A percentile compares a stretch with the other conserved stretches of the same genome.
Conservation (phyloP, 306 rosid genomes). For the Fragaria vesca region DNA sequence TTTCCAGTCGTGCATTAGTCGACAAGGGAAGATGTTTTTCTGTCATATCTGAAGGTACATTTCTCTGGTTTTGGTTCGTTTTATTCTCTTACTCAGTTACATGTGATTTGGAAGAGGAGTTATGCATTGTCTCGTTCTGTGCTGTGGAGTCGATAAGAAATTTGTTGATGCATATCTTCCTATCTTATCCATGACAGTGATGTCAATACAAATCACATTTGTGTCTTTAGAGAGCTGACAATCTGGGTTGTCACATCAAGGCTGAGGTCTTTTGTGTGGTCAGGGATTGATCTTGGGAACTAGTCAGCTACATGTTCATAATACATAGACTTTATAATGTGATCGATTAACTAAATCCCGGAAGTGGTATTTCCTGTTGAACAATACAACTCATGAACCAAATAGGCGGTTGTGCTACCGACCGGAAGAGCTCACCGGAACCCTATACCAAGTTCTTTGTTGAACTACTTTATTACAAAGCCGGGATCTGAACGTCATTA, state of each 20-base stretch:
- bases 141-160: background rate
- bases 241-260: slow-evolving; percentile 2
- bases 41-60: background rate
- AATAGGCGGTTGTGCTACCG: background rate
- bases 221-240: background rate
- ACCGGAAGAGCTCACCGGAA: background rate
- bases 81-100: background rate
- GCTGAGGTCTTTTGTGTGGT: background rate
- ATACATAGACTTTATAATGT: background rate
- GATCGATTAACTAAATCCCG: too few species aligned
- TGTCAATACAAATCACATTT: background rate
- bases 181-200: background rate
- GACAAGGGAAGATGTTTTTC: background rate
- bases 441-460: background rate
- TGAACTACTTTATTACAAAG: background rate
- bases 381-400: background rate
- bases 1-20: background rate
- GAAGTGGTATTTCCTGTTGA: background rate
- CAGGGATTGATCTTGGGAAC: background rate
- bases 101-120: background rate
- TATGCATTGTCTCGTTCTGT: too few species aligned
- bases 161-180: background rate
- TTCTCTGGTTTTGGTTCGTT: background rate
- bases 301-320: background rate
- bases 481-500: background rate